phyloP scores from a whole-genome alignment of 1,284 basidiomycete genomes.

The Trametes sp. region DNA sequence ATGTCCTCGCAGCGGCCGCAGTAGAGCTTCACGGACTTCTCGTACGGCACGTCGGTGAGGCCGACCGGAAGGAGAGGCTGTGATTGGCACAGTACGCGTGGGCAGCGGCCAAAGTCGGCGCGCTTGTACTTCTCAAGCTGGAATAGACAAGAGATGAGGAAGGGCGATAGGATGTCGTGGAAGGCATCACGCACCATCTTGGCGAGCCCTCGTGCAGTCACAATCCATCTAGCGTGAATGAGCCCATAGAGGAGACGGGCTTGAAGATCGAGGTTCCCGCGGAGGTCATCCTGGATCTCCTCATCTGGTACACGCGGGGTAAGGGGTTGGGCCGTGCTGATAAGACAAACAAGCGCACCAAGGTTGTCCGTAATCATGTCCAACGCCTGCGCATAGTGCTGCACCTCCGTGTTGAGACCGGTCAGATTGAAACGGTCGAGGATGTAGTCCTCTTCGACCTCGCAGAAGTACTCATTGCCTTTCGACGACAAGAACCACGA shows the following conservation, averaged over 20 bases:
- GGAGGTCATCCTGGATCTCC: conserved; percentile 79
- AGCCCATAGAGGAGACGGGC: conserved; percentile 93
- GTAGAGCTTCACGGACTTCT: conserved; percentile 97
- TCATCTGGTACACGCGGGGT: conserved; percentile 54
- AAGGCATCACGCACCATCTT: conserved; percentile 90
- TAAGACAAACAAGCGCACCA: conserved; percentile 56
- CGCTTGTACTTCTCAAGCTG: conserved; percentile 97
- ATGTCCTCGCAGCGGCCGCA: conserved; percentile 97
- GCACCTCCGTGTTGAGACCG: conserved; percentile 95
- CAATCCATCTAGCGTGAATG: conserved; percentile 97
- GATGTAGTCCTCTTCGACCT: conserved; percentile 99
- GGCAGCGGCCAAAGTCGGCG: conserved; percentile 95
- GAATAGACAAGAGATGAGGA: background rate
- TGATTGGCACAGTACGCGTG: conserved; percentile 90
- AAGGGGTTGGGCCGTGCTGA: background rate
- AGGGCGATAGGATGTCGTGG: background rate
- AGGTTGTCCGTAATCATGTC: conserved; percentile 96
- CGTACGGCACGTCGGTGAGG: conserved; percentile 91
- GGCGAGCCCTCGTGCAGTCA: conserved; percentile 89
- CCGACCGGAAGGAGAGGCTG: conserved; percentile 96
- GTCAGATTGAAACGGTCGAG: conserved; percentile 98
- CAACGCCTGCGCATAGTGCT: conserved; percentile 93
- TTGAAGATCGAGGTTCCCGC: conserved; percentile 87
- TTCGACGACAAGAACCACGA: conserved; percentile 99
- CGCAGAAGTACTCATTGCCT: conserved; percentile 98